Evolutionary conservation across 1,284 basidiomycete species (phyloP).

Genomic region (Papiliotrema terrestris): DNA sequence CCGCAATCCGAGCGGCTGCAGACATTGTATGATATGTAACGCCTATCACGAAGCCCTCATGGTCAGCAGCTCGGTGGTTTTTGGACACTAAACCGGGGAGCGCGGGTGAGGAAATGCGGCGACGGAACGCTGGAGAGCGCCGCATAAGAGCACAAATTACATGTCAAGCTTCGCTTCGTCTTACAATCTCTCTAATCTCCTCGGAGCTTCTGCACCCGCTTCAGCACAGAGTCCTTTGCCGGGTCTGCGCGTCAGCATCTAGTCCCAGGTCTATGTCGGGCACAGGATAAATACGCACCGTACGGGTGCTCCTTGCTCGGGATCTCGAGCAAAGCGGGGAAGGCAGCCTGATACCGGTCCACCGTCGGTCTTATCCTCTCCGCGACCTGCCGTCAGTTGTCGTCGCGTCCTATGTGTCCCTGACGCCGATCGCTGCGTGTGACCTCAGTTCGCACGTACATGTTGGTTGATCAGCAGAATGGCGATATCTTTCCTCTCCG

Average conservation of each 20-base stretch:
- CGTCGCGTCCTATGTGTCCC: neutral
- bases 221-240: constrained; percentile 92
- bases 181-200: constrained; percentile 60
- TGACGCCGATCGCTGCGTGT: too few relatives aligned
- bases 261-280: neutral
- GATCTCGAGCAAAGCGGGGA: constrained; percentile 95
- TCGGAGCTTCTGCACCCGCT: constrained; percentile 94
- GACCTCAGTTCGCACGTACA: constrained; percentile 53
- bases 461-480: constrained; percentile 97
- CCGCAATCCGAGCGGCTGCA: neutral
- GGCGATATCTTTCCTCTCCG: constrained; percentile 85
- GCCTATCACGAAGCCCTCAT: neutral
- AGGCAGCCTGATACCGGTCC: constrained; percentile 91
- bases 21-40: neutral
- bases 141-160: neutral
- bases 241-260: constrained; percentile 63
- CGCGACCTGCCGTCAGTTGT: constrained; percentile 62
- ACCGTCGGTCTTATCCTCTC: constrained; percentile 95
- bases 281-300: constrained; percentile 53
- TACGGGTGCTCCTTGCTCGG: constrained; percentile 74
- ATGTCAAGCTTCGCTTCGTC: constrained; percentile 10
- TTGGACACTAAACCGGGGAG: constrained; percentile 5
- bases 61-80: neutral
- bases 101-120: too few relatives aligned
- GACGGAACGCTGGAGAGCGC: too few relatives aligned